phyloP scores from a whole-genome alignment of 2,329 filamentous ascomycete genomes.

The Epichloe brachyelytri region DNA sequence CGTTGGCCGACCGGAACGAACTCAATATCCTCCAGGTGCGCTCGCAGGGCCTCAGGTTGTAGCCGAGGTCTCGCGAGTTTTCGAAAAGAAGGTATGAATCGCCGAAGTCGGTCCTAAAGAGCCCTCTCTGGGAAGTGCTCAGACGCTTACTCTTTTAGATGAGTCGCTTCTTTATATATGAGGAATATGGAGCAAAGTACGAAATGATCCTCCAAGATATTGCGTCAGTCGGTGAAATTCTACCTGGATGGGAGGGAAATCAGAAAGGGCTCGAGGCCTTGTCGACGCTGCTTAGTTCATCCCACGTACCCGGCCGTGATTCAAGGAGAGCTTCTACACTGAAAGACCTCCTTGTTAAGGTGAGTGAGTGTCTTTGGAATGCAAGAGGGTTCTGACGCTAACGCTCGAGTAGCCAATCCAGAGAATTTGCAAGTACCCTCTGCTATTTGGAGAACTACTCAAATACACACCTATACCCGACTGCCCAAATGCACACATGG shows the following conservation, averaged over 20 bases:
- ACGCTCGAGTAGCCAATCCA: conserved; percentile 61
- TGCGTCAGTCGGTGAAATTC: conserved; percentile 50
- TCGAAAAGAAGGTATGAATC: conserved; percentile 40
- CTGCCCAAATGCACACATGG: conserved; percentile 70
- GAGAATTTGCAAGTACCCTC: conserved; percentile 77
- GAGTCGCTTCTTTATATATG: conserved; percentile 71
- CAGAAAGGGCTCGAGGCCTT: conserved; percentile 78
- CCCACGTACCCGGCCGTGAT: conserved; percentile 48
- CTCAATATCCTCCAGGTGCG: conserved; percentile 19
- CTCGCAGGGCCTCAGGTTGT: conserved; percentile 45
- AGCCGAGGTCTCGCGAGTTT: conserved; percentile 48
- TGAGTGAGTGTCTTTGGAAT: conserved; percentile 18
- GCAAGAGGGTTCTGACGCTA: neutral
- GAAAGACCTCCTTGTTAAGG: conserved; percentile 83
- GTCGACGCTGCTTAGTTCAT: conserved; percentile 59
- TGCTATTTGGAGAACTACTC: conserved; percentile 73
- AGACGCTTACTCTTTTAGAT: conserved; percentile 33
- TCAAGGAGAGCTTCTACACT: conserved; percentile 68
- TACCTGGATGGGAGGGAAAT: conserved; percentile 64
- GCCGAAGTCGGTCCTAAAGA: neutral
- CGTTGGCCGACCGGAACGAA: conserved; percentile 25
- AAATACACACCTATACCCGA: conserved; percentile 75
- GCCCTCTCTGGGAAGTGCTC: neutral
- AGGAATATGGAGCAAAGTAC: conserved; percentile 85
- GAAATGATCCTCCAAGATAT: conserved; percentile 74